Evolutionary conservation across 1,139 yeast species (phyloP), one percentile per base, ranked within the genome.

Genomic region (Debaryomyces subglobosus): DNA sequence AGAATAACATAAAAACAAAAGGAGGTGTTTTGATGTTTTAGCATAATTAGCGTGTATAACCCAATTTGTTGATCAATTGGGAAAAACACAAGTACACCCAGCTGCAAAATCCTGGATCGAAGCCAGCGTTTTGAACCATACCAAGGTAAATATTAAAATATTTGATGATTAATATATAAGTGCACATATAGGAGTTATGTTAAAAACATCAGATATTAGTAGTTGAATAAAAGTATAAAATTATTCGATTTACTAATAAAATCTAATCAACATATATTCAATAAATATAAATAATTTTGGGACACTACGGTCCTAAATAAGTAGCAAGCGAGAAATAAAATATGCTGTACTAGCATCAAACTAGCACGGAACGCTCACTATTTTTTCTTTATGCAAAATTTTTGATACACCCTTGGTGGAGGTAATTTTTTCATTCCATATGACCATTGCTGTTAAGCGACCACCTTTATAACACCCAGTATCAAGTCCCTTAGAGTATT

Each of bases 391-490:
- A 48, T 64, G 65, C 16, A 60, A 32, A 7, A 57, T 45, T 5
- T 47, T 46, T 3, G 44, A 45, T 4, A 48, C 52, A 4, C 54
- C 58, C 21, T 54, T 54, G 20, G 57, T 54, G 3, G 56, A 56
- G 13, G 40, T n/a, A 15, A 21, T 49, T 36, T 39, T 8, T 38
- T 57, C 61, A 20, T 56, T 53, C 74, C 74, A 78, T 13, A 85
- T 62, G 8, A 87, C 78, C 64, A 85, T 69, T 0, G 95, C 96
- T 36, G 86, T 78, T 50, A 92, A 74, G 48, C 76, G 64, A 9
- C 83, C 86, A 2, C 97, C 97, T 52, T 80, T 78, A 53, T 84
- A 88, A 68, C 98, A 92, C 1, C 89, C 89, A 9, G 89, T 74
- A 62, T 92, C 98, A 37, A 92, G 69, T 0, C 97, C 98, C 58